These are phyloP conservation scores for Nothophytophthora sp. DNA, from an alignment of 352 stramenopile genomes.

Conservation along the genomic window DNA sequence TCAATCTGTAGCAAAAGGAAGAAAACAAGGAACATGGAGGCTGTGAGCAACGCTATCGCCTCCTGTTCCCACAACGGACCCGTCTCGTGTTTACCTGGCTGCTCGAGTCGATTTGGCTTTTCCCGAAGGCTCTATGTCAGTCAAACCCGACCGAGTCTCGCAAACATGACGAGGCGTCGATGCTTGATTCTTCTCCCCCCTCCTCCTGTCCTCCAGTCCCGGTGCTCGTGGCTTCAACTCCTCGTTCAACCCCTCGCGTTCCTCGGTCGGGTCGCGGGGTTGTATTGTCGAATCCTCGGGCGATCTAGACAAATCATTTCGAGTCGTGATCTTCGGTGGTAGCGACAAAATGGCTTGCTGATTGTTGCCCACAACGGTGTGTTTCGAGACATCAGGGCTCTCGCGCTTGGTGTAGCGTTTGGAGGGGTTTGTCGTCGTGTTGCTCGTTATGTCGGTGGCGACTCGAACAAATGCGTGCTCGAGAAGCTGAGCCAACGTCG, in stretches of 20 bases:
- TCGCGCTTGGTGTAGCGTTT: conserved; percentile 6
- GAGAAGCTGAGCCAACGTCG: conserved; percentile 89
- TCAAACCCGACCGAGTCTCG: background rate
- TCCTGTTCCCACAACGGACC: background rate
- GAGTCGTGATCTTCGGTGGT: conserved; percentile 2
- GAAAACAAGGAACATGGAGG: background rate
- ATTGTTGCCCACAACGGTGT: conserved; percentile 11
- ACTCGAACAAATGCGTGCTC: conserved; percentile 86
- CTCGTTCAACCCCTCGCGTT: too few species aligned
- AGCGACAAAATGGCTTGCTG: conserved; percentile 3
- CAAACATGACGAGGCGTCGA: background rate
- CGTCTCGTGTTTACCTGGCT: background rate
- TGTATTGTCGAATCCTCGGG: conserved; percentile 21
- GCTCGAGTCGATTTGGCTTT: background rate
- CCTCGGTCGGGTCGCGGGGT: too few species aligned
- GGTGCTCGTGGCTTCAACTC: conserved; percentile 6
- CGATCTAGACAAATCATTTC: conserved; percentile 7
- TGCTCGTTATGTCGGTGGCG: background rate
- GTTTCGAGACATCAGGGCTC: background rate
- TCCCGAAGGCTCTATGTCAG: background rate
- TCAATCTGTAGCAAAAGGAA: conserved; percentile 28
- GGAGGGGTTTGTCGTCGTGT: conserved; percentile 10
- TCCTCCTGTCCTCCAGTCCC: background rate
- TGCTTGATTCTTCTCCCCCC: background rate
- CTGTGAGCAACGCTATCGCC: background rate